These are phyloP conservation scores for Helminthosporium solani DNA, from an alignment of 2,329 filamentous ascomycete species.

Conservation along the genomic window DNA sequence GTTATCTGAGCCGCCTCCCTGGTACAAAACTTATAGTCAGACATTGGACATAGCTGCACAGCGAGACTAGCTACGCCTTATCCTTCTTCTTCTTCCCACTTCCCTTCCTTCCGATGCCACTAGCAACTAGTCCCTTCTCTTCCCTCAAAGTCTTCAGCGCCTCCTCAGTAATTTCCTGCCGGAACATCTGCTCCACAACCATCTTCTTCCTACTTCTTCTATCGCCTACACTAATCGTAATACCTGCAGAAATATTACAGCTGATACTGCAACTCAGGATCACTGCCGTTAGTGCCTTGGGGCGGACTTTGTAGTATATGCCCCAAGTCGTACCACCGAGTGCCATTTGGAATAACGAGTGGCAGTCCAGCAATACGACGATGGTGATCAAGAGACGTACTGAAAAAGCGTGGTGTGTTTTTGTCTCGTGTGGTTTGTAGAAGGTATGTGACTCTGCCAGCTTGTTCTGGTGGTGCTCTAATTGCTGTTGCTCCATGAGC, in stretches of 20 bases:
- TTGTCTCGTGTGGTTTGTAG: slow-evolving; percentile 84
- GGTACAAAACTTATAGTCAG: too few relatives aligned
- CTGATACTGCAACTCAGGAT: slow-evolving; percentile 77
- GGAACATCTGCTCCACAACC: slow-evolving; percentile 71
- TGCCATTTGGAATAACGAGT: slow-evolving; percentile 77
- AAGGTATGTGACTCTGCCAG: slow-evolving; percentile 82
- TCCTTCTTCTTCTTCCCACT: slow-evolving; percentile 11
- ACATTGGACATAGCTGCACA: too few relatives aligned
- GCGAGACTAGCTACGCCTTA: too few relatives aligned
- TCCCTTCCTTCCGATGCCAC: slow-evolving; percentile 29
- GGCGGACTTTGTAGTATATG: slow-evolving; percentile 69
- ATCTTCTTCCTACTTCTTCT: slow-evolving; percentile 80
- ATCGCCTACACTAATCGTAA: slow-evolving; percentile 76
- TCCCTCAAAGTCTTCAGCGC: slow-evolving; percentile 59
- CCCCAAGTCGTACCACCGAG: slow-evolving; percentile 78
- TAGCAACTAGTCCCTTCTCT: slow-evolving; percentile 38
- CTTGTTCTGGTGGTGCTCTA: slow-evolving; percentile 76
- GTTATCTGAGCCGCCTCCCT: too few relatives aligned
- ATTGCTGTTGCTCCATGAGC: slow-evolving; percentile 62
- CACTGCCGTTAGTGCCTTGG: slow-evolving; percentile 74
- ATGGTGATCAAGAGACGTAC: slow-evolving; percentile 71
- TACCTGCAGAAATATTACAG: slow-evolving; percentile 73
- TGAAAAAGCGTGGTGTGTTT: slow-evolving; percentile 80
- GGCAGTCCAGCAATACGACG: slow-evolving; percentile 73
- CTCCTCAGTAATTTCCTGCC: slow-evolving; percentile 71